Conservation (phyloP, 176 grass and related monocot species). For the Eleusine coracana region DNA sequence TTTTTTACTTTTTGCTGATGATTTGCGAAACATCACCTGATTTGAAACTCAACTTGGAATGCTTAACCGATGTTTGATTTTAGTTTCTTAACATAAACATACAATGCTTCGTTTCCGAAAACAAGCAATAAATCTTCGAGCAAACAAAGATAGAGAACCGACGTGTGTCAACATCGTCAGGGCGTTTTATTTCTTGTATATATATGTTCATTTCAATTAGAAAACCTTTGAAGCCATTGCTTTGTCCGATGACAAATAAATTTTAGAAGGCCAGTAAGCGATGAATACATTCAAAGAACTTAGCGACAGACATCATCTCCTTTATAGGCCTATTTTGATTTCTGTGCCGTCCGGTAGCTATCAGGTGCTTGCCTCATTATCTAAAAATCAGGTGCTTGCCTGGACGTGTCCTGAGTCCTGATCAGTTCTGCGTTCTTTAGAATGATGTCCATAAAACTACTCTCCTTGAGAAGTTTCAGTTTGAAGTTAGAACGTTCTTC, state of each 20-base stretch:
- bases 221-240: too few relatives aligned
- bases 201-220: too few relatives aligned
- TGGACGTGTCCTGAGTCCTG: neutral
- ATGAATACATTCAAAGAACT: neutral
- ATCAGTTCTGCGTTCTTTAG: neutral
- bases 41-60: neutral
- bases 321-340: neutral
- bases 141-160: neutral
- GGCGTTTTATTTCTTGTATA: too few relatives aligned
- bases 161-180: neutral
- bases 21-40: neutral
- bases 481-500: constrained; percentile 18
- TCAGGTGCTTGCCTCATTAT: neutral
- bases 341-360: constrained; percentile 35
- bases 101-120: neutral
- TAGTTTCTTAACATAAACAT: neutral
- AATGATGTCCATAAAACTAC: neutral
- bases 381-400: neutral
- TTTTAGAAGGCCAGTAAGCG: too few relatives aligned
- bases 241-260: neutral
- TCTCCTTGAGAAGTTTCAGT: neutral
- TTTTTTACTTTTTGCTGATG: too few relatives aligned
- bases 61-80: neutral
- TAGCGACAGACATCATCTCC: too few relatives aligned
- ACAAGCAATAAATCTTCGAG: neutral